A percentile compares a stretch with the other conserved stretches of the same genome.
phyloP scores from a whole-genome alignment of 2,329 filamentous ascomycete genomes.

The Xylaria sp. region DNA sequence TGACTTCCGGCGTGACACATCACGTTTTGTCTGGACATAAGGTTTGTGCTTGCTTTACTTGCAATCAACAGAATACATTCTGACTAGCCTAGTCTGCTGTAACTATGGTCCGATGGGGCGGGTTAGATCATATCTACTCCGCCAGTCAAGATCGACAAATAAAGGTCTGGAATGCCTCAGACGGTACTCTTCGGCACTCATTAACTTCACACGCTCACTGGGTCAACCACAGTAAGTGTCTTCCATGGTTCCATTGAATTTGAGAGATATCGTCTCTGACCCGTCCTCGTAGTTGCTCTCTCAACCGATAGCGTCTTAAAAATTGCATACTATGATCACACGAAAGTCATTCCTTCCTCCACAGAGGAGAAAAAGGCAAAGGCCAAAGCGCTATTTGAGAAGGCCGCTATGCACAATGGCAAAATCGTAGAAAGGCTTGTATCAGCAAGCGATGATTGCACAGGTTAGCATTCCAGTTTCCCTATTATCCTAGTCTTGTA shows the following conservation, averaged over 20 bases:
- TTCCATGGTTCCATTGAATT: not conserved
- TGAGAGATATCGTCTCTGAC: slow-evolving; percentile 6
- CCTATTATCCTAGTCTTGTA: not conserved
- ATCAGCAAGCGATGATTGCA: slow-evolving; percentile 84
- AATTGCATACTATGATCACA: slow-evolving; percentile 88
- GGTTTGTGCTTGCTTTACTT: slow-evolving; percentile 36
- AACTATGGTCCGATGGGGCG: slow-evolving; percentile 93
- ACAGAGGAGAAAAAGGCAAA: slow-evolving; percentile 78
- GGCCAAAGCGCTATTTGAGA: slow-evolving; percentile 85
- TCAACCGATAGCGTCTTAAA: slow-evolving; percentile 91
- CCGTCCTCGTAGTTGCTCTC: slow-evolving; percentile 68
- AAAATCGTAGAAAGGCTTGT: slow-evolving; percentile 85
- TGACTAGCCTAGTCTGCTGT: slow-evolving; percentile 73
- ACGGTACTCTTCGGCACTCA: slow-evolving; percentile 83
- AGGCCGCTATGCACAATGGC: slow-evolving; percentile 80
- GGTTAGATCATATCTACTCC: slow-evolving; percentile 85
- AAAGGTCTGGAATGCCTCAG: slow-evolving; percentile 85
- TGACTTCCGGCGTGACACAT: slow-evolving; percentile 80
- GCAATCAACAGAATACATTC: slow-evolving; percentile 1
- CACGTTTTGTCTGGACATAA: slow-evolving; percentile 87
- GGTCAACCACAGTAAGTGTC: slow-evolving; percentile 77
- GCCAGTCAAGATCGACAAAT: slow-evolving; percentile 80
- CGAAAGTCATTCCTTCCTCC: slow-evolving; percentile 71
- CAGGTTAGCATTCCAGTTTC: slow-evolving; percentile 26
- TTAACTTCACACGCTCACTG: slow-evolving; percentile 88